Evolutionary conservation across 2,329 filamentous ascomycete genomes (phyloP).

Genomic region (Ustulina deusta): DNA sequence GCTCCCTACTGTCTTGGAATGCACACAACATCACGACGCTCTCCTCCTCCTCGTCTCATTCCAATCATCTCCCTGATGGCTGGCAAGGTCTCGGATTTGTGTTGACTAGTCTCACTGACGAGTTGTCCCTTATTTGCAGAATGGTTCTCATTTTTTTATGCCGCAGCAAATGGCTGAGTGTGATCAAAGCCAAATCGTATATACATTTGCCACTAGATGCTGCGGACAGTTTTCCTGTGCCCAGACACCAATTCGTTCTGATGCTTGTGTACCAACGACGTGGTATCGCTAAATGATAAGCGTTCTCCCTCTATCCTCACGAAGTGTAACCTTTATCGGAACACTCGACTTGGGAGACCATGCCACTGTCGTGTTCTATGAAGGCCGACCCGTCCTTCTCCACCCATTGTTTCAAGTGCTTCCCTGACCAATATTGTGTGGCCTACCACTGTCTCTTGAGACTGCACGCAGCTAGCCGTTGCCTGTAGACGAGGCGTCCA

Average conservation of each 20-base stretch:
- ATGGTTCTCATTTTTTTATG: slow-evolving; percentile 45
- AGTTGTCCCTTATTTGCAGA: slow-evolving; percentile 41
- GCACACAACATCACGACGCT: slow-evolving; percentile 30
- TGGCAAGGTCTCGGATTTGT: slow-evolving; percentile 35
- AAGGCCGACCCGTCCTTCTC: slow-evolving; percentile 27
- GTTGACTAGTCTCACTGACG: slow-evolving; percentile 33
- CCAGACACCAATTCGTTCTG: slow-evolving; percentile 37
- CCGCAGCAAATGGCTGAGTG: slow-evolving; percentile 37
- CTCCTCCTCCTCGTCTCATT: slow-evolving; percentile 30
- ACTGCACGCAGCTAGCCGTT: slow-evolving; percentile 34
- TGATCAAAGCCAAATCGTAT: slow-evolving; percentile 44
- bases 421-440: slow-evolving; percentile 28
- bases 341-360: slow-evolving; percentile 34
- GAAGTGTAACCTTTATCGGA: slow-evolving; percentile 39
- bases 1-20: slow-evolving; percentile 48
- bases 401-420: slow-evolving; percentile 38
- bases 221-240: slow-evolving; percentile 36
- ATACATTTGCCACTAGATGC: slow-evolving; percentile 45
- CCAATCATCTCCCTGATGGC: slow-evolving; percentile 20
- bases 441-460: slow-evolving; percentile 31
- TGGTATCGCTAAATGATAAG: slow-evolving; percentile 35
- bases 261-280: slow-evolving; percentile 38
- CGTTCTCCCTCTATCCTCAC: slow-evolving; percentile 38
- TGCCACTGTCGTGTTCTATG: slow-evolving; percentile 27
- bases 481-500: slow-evolving; percentile 37